Evolutionary conservation across 345 rosid species (phyloP), one percentile per base, ranked within the genome.

Genomic region (Clausena lansium): DNA sequence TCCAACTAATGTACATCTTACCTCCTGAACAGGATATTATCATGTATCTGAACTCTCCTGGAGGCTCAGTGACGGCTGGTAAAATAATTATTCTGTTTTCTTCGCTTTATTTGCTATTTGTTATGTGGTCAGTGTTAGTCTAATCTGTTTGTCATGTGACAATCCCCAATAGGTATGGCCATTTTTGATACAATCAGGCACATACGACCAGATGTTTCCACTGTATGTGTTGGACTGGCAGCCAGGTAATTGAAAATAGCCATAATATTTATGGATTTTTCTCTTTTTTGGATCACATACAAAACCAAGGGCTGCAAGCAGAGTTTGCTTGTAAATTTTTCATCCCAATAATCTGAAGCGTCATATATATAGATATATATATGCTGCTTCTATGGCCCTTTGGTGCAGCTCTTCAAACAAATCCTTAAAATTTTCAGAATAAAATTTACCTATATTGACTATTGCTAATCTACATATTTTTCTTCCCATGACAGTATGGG

Each of bases 21-120:
- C 58, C 60, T 38, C 67, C 28, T 61, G 25, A 73, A 15, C 76
- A 85, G 88, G 88, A 85, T 55, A 85, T 85, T 74, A 79, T 81
- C 68, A 85, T 85, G 86, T 83, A 85, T 76, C 80, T 85, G 57
- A 85, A 85, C 75, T 85, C 86, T 73, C 86, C 84, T 2, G 88
- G 88, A 67, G 86, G 86, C 74, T 83, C 84, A 62, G 86, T 83
- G 66, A 85, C 88, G 33, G 88, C 88, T 35, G 88, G 88, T 85
- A 80, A 13, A 45, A 70, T 79, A 24, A 32, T 28, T 17, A 65
- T 60, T 47, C 22, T 63, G 41, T 62, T 38, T 41, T 57, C 54
- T 22, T 75, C 9, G 5, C 28, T 41, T 41, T 28, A 32, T 47
- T 59, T 11, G 30, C 38, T 9, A 17, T 30, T 75, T 33, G 13